A percentile compares a stretch with the other conserved stretches of the same genome.
phyloP scores from a whole-genome alignment of 1,284 basidiomycete species.

The Pseudozyma sp. region DNA sequence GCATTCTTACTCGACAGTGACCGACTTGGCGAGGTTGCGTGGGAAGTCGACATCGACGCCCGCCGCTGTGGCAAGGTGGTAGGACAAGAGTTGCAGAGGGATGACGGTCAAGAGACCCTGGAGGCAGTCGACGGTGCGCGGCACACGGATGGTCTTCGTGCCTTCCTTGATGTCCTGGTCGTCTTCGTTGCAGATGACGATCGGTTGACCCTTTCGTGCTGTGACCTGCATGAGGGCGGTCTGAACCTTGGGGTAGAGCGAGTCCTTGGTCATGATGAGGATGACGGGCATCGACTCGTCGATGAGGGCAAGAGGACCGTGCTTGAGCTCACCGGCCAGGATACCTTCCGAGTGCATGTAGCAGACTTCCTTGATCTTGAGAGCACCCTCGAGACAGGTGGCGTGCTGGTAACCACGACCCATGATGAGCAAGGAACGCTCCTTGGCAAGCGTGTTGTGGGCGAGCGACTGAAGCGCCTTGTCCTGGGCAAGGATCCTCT shows the following conservation, averaged over 20 bases:
- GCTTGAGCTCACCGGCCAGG: slow-evolving; percentile 97
- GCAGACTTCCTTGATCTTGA: slow-evolving; percentile 99
- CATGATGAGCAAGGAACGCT: slow-evolving; percentile 93
- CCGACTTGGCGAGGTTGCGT: slow-evolving; percentile 80
- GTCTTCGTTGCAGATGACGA: slow-evolving; percentile 95
- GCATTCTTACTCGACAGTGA: slow-evolving; percentile 60
- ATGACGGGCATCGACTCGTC: slow-evolving; percentile 89
- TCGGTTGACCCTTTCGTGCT: slow-evolving; percentile 91
- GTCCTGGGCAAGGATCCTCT: slow-evolving; percentile 86
- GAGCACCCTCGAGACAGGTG: slow-evolving; percentile 95
- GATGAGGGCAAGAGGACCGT: slow-evolving; percentile 95
- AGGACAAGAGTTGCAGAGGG: slow-evolving; percentile 93
- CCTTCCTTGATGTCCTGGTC: slow-evolving; percentile 81
- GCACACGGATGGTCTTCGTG: slow-evolving; percentile 82
- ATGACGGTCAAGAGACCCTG: slow-evolving; percentile 98
- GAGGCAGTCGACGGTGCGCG: slow-evolving; percentile 88
- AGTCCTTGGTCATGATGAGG: slow-evolving; percentile 99
- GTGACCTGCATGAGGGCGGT: slow-evolving; percentile 95
- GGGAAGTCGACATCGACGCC: slow-evolving; percentile 99
- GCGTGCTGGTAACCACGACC: slow-evolving; percentile 97
- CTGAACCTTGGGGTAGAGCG: slow-evolving; percentile 97
- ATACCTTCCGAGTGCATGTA: slow-evolving; percentile 74
- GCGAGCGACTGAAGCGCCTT: slow-evolving; percentile 84
- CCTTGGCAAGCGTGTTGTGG: slow-evolving; percentile 79
- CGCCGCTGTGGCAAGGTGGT: slow-evolving; percentile 94